Evolutionary conservation across 495 filamentous ascomycete species (phyloP), one percentile per base, ranked within the genome.

Genomic region (Rhypophila decipiens): DNA sequence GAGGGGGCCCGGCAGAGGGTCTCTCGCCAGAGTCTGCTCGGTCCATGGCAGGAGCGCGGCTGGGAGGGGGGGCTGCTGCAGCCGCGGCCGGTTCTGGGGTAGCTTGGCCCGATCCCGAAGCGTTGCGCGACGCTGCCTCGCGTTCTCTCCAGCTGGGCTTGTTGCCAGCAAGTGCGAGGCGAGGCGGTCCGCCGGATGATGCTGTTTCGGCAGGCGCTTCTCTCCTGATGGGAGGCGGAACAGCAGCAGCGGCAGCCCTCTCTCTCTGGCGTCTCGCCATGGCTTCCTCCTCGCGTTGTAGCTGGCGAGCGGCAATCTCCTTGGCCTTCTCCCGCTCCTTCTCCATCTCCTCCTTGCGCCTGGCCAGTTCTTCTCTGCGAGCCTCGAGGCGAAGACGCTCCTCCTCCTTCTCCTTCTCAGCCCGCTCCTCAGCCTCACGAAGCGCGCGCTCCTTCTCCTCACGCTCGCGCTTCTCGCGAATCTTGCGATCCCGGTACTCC

Each of bases 381-480:
- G 73, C 88, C 61, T 90, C 89, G 46, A 90, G 88, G 17, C 75
- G 77, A 46, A 73, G 77, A 39, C 69, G 71, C 65, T 81, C 86
- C 66, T 96, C 91, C 60, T 95, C 83, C 62, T 87, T 90, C 62
- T 96, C 91, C 51, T 71, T 75, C 9, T 72, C 75, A 45, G 76
- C 75, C 49, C 84, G 81, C 71, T 96, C 93, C 61, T 95, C 87
- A 54, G 93, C 89, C 64, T 98, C 94, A 46, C 75, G 73, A 37
- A 74, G 73, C 41, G 68, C 75, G 33, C 79, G 76, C 73, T 95
- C 89, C 47, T 74, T 79, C 60, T 89, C 88, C 70, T 95, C 89
- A 36, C 75, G 79, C 72, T 94, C 88, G 22, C 79, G 74, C 67
- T 79, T 85, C 78, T 91, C 88, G 49, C 82, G 81, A 8, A 77